phyloP scores from a whole-genome alignment of 768 basidiomycete species.

The Lactarius evosmus region DNA sequence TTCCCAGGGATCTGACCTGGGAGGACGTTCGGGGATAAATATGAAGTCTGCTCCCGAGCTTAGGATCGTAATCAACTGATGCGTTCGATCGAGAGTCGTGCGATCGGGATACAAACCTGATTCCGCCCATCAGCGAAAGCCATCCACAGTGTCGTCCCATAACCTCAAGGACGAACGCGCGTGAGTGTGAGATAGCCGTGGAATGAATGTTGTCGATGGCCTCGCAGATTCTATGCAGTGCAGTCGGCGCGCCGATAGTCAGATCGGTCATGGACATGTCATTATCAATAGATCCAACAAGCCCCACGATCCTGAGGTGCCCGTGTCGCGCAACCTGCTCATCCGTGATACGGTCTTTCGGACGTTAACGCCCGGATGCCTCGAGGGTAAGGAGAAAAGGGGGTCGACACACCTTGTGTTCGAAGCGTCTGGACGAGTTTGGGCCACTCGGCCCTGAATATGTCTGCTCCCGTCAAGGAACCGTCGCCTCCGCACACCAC shows the following conservation, averaged over 20 bases:
- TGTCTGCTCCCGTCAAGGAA: constrained; percentile 91
- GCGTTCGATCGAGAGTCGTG: neutral
- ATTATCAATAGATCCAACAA: constrained; percentile 98
- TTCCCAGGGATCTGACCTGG: constrained; percentile 78
- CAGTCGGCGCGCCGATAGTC: constrained; percentile 95
- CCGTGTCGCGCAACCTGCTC: constrained; percentile 67
- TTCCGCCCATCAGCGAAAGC: constrained; percentile 90
- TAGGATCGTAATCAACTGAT: neutral
- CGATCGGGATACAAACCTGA: constrained; percentile 54
- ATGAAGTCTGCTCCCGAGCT: constrained; percentile 94
- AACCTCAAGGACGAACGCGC: constrained; percentile 97
- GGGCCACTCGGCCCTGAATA: constrained; percentile 94
- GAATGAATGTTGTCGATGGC: constrained; percentile 98
- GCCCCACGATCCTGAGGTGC: constrained; percentile 94
- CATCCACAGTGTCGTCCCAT: constrained; percentile 99
- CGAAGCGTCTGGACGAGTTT: constrained; percentile 68
- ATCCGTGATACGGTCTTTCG: constrained; percentile 65
- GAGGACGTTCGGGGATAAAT: constrained; percentile 95
- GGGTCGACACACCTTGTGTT: constrained; percentile 47
- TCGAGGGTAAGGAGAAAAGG: neutral
- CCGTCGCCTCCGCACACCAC: constrained; percentile 98
- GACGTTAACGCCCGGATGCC: neutral
- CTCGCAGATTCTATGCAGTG: constrained; percentile 95
- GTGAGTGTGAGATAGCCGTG: constrained; percentile 91
- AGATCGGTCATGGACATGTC: constrained; percentile 98